These are phyloP conservation scores for Botrytis tulipae DNA, from an alignment of 2,329 filamentous ascomycete species.

Conservation along the genomic window DNA sequence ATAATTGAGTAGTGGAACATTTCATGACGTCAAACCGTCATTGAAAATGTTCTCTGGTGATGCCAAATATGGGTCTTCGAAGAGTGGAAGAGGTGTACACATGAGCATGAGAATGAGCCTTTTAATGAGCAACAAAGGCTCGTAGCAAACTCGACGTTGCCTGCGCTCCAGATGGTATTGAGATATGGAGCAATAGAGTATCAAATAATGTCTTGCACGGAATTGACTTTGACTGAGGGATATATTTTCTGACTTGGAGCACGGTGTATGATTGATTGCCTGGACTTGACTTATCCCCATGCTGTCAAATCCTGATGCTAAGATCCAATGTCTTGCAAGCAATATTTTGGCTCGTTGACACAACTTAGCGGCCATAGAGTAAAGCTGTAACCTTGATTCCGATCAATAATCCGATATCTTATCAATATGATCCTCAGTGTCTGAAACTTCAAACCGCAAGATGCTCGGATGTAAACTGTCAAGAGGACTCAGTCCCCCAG, in stretches of 20 bases:
- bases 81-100: not conserved
- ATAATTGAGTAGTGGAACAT: not conserved
- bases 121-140: not conserved
- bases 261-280: not conserved
- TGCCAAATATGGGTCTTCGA: not conserved
- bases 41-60: not conserved
- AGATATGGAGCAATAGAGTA: not conserved
- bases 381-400: not conserved
- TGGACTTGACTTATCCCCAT: not conserved
- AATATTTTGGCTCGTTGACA: not conserved
- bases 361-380: not conserved
- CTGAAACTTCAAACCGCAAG: not conserved
- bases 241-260: too few species aligned
- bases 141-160: not conserved
- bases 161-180: not conserved
- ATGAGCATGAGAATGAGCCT: not conserved
- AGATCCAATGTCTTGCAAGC: not conserved
- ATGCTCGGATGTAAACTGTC: not conserved
- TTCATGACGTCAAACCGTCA: not conserved
- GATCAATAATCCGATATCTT: not conserved
- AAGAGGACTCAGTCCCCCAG: not conserved
- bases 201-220: not conserved
- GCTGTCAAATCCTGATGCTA: not conserved
- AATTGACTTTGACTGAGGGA: not conserved
- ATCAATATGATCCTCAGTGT: not conserved